Base-by-base conservation (phyloP, 805 yeast genomes). In the Monosporozyma unispora region DNA sequence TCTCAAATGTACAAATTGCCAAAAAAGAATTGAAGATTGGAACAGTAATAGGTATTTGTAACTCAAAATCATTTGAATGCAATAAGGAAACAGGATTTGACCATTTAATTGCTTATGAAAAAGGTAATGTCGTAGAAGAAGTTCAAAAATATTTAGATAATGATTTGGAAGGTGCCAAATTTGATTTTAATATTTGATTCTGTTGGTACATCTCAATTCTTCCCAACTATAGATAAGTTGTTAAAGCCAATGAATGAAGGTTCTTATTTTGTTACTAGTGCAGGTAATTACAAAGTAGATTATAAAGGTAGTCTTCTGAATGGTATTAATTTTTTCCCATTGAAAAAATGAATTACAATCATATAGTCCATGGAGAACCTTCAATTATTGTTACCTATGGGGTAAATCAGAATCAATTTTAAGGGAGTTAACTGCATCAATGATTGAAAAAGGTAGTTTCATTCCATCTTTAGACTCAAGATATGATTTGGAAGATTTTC, bases 121-220 rank as follows among this genome's bases (percentile, higher is more conserved):
- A 71, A 42, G 73, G 73, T 29, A 66, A 60, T 35, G 61, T 68
- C 33, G 66, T 68, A 1, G 63, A 69, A 37, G 72, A 73, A 45
- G 57, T 71, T 49, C 54, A 63, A 48, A 45, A 59, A 46, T 47
- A 72, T 55, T 46, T 67, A 25, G 56, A 57, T 23, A 53, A 59
- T 16, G 50, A 58, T 16, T 48, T 61, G 19, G 51, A 62, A 21
- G 64, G 69, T 44, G 72, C 74, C 45, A 69, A 74, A 52, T 85
- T 80, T 57, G 87, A 84, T 58, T 60, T n/a, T 76, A 11, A 77
- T 85, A 41, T 60, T 80, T 27, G 95, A 87, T 66, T 73, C 82
- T 48, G 79, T 77, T 47, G 90, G 95, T 37, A 78, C 76, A 48
- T 61, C 61, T 23, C 77, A 74, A 16, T 72, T 81, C 21, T 70